A percentile compares a stretch with the other conserved stretches of the same genome.
Evolutionary conservation across 495 filamentous ascomycete genomes (phyloP).

Genomic region (Aspergillus sclerotioniger): DNA sequence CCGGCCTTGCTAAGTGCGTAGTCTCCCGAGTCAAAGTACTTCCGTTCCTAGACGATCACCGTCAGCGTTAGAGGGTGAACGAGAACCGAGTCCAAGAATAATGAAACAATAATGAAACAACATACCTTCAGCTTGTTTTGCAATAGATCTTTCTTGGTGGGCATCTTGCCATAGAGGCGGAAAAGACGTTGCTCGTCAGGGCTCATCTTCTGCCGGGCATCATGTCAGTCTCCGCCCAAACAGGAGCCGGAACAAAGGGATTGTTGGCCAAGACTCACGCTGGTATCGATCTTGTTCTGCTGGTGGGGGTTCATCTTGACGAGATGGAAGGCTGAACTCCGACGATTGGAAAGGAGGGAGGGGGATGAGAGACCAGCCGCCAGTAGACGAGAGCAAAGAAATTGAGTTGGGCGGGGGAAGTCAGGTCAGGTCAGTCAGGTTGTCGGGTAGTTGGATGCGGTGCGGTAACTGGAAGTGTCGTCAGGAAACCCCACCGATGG

Average conservation of each 20-base stretch:
- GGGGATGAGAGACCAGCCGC: slow-evolving; percentile 1
- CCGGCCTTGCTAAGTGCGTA: slow-evolving; percentile 98
- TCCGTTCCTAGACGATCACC: slow-evolving; percentile 68
- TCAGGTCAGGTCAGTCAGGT: slow-evolving; percentile 13
- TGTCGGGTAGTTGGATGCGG: slow-evolving; percentile 1
- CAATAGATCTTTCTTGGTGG: slow-evolving; percentile 90
- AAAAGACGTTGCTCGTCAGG: slow-evolving; percentile 94
- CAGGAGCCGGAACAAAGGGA: slow-evolving; percentile 12
- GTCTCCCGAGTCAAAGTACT: slow-evolving; percentile 98
- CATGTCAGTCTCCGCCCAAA: slow-evolving; percentile 15
- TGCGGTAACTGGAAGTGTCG: slow-evolving; percentile 16
- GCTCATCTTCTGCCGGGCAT: slow-evolving; percentile 65
- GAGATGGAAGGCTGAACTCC: slow-evolving; percentile 3
- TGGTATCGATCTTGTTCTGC: slow-evolving; percentile 95
- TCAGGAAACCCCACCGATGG: slow-evolving; percentile 25
- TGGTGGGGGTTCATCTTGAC: slow-evolving; percentile 88
- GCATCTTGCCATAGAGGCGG: slow-evolving; percentile 94
- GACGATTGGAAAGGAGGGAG: background rate
- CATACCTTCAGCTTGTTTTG: slow-evolving; percentile 90
- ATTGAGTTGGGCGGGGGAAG: slow-evolving; percentile 15
- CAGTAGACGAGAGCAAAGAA: slow-evolving; percentile 10
- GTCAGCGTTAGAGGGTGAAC: slow-evolving; percentile 8
- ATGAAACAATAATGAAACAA: slow-evolving; percentile 2
- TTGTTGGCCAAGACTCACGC: slow-evolving; percentile 56
- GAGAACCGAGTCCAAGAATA: background rate